These are phyloP conservation scores for Sphaceloma murrayae DNA, from an alignment of 2,329 filamentous ascomycete species.

Conservation along the genomic window DNA sequence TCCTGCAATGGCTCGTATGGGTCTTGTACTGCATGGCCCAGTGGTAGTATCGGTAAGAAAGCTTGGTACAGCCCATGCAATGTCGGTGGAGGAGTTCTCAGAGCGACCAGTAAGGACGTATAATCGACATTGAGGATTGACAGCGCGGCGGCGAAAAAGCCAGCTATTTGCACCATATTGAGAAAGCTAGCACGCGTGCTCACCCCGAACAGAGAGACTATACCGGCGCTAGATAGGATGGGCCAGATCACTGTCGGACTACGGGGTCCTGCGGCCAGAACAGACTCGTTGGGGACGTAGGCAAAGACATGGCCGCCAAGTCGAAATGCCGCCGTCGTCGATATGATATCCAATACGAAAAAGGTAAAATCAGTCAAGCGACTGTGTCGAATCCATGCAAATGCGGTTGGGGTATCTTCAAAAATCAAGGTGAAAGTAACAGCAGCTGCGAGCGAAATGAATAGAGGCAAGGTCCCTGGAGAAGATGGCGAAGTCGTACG, in stretches of 20 bases:
- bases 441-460: background rate
- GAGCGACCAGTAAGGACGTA: no score
- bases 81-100: no score
- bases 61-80: background rate
- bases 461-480: background rate
- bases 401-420: conserved; percentile 14
- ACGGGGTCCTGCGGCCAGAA: background rate
- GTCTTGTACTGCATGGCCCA: background rate
- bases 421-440: background rate
- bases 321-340: conserved; percentile 1
- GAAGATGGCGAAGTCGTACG: background rate
- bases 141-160: background rate
- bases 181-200: background rate
- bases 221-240: conserved; percentile 2
- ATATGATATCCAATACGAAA: background rate
- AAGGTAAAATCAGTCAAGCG: background rate
- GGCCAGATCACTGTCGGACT: conserved; percentile 7
- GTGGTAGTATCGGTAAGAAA: background rate
- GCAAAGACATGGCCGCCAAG: conserved; percentile 10
- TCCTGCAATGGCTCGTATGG: conserved; percentile 1
- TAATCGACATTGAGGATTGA: conserved; percentile 10
- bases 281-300: background rate
- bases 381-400: background rate
- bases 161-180: background rate
- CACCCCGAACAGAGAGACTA: conserved; percentile 1